Percentiles rank a stretch among this genome's conserved stretches.
Evolutionary conservation across 148 eudicot species (phyloP).

Genomic region (Cornus florida): DNA sequence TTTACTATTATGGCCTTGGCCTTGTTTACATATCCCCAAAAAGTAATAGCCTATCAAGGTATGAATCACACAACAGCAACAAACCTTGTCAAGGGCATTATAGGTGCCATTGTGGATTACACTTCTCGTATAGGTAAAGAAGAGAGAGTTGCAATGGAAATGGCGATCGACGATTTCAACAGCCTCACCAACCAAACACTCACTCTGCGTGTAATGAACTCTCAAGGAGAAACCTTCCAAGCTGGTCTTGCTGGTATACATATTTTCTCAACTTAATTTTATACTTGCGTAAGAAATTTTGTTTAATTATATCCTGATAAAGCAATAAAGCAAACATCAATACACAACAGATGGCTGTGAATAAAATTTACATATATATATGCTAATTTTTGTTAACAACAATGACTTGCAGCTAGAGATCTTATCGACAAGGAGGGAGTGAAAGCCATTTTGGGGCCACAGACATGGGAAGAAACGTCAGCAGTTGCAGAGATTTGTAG

Average conservation of each 20-base stretch:
- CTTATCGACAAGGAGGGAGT: not conserved
- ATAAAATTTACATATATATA: too few species aligned
- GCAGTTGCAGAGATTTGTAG: constrained; percentile 16
- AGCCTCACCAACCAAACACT: not conserved
- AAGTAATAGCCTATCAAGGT: not conserved
- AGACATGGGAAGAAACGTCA: constrained; percentile 5
- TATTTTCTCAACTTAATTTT: too few species aligned
- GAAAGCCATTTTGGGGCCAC: not conserved
- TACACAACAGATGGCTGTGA: too few species aligned
- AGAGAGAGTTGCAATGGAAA: not conserved
- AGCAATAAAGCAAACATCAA: too few species aligned
- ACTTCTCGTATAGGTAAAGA: constrained; percentile 8
- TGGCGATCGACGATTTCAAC: constrained; percentile 10
- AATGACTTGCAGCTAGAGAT: too few species aligned
- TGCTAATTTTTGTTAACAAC: too few species aligned
- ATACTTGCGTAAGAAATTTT: too few species aligned
- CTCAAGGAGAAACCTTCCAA: not conserved
- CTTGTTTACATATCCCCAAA: not conserved
- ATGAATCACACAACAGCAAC: not conserved
- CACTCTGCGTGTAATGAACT: not conserved
- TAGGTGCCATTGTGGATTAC: constrained; percentile 8
- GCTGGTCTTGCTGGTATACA: constrained; percentile 18
- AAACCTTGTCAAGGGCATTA: not conserved
- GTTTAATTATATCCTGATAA: too few species aligned
- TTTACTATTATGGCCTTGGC: not conserved